phyloP scores from a whole-genome alignment of 352 stramenopile species.

The Pythium brassicae region DNA sequence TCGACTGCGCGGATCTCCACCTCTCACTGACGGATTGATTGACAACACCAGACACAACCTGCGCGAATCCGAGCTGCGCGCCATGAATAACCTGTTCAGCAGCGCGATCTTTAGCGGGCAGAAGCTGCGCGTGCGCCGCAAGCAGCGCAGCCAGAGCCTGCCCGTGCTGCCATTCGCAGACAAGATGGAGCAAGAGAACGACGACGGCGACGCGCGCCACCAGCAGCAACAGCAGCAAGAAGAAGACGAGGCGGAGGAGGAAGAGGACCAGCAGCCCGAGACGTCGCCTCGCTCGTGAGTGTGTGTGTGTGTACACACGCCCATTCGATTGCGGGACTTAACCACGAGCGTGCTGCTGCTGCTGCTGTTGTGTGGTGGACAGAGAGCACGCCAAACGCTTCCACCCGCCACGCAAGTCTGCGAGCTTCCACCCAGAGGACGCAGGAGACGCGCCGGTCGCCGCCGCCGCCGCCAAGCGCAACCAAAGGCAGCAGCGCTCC shows the following conservation, averaged over 20 bases:
- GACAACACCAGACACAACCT: constrained; percentile 32
- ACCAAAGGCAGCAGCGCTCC: constrained; percentile 20
- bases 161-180: constrained; percentile 18
- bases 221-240: neutral
- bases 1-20: neutral
- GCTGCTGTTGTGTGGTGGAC: neutral
- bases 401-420: constrained; percentile 3
- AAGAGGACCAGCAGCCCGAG: constrained; percentile 5
- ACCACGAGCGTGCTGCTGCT: too few relatives aligned
- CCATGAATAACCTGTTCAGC: constrained; percentile 47
- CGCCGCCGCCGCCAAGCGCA: neutral
- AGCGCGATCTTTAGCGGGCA: constrained; percentile 33
- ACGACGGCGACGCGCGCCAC: constrained; percentile 3
- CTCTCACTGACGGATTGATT: neutral
- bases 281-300: constrained; percentile 4
- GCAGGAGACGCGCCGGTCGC: neutral
- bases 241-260: neutral
- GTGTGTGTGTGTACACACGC: too few relatives aligned
- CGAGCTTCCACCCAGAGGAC: constrained; percentile 10
- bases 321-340: too few relatives aligned
- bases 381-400: constrained; percentile 14
- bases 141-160: constrained; percentile 42
- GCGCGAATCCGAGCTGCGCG: constrained; percentile 41
- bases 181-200: constrained; percentile 7
- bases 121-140: constrained; percentile 34